Percentiles rank a stretch among this genome's conserved stretches.
Evolutionary conservation across 441 rosid genomes (phyloP).

Genomic region (Metrosideros polymorpha): DNA sequence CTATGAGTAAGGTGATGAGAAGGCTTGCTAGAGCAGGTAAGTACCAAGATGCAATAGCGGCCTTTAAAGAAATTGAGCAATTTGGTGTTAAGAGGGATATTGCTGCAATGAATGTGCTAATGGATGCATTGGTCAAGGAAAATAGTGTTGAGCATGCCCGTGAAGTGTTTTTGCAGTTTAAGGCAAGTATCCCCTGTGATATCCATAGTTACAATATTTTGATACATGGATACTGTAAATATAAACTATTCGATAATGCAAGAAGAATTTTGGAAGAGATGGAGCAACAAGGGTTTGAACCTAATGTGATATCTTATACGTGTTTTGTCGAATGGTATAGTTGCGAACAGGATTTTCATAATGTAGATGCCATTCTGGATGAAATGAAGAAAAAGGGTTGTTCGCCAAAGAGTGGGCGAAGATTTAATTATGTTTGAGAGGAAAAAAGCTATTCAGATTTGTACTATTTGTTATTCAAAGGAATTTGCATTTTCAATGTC

Average conservation of each 20-base stretch:
- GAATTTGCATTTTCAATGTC: background rate
- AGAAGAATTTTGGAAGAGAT: constrained; percentile 41
- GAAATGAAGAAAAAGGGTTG: constrained; percentile 61
- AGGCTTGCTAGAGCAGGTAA: constrained; percentile 49
- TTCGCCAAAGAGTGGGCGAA: constrained; percentile 30
- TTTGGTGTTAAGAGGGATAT: constrained; percentile 34
- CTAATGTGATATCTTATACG: constrained; percentile 50
- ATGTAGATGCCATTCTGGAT: constrained; percentile 33
- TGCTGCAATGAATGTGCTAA: constrained; percentile 36
- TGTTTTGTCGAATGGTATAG: constrained; percentile 57
- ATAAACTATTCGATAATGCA: constrained; percentile 46
- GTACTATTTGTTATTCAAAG: background rate
- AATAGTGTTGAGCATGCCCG: constrained; percentile 55
- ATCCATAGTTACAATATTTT: constrained; percentile 39
- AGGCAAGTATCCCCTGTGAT: constrained; percentile 24
- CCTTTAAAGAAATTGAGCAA: constrained; percentile 42
- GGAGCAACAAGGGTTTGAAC: constrained; percentile 35
- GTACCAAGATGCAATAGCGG: constrained; percentile 45
- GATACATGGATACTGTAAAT: constrained; percentile 74
- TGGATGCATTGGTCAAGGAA: constrained; percentile 72
- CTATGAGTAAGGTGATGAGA: constrained; percentile 59
- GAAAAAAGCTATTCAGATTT: background rate
- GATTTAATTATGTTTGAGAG: background rate
- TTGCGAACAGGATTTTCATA: constrained; percentile 51
- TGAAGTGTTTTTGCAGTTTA: constrained; percentile 31